Conservation (phyloP, 2,329 filamentous ascomycete genomes). For the Davidsoniella neocaledoniae region DNA sequence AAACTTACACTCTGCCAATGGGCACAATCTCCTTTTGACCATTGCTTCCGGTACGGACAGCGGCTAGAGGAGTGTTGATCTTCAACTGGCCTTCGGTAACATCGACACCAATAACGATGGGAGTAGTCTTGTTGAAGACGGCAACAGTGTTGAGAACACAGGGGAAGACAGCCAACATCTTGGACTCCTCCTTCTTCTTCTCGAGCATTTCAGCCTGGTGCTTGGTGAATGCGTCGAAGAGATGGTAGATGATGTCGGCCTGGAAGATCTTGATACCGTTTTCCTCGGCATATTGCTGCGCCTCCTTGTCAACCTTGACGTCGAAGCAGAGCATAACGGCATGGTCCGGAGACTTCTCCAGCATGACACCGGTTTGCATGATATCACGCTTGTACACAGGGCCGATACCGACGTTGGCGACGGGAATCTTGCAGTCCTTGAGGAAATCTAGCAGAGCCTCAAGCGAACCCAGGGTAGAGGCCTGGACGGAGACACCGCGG, state of each 20-base stretch:
- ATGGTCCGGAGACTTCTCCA: constrained; percentile 86
- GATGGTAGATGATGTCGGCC: constrained; percentile 96
- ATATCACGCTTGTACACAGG: constrained; percentile 97
- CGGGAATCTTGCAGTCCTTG: constrained; percentile 88
- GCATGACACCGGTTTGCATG: constrained; percentile 86
- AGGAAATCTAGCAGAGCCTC: constrained; percentile 95
- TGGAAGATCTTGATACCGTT: constrained; percentile 96
- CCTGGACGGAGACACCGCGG: constrained; percentile 90
- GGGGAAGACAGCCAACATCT: constrained; percentile 91
- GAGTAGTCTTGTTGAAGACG: constrained; percentile 95
- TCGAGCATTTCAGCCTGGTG: constrained; percentile 79
- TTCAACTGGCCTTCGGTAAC: constrained; percentile 78
- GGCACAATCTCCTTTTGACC: constrained; percentile 68
- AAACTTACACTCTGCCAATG: constrained; percentile 79
- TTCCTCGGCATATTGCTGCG: constrained; percentile 76
- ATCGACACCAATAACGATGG: constrained; percentile 90
- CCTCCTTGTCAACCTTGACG: constrained; percentile 97
- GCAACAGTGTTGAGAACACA: constrained; percentile 80
- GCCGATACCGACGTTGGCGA: constrained; percentile 91
- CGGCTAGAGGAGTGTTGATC: constrained; percentile 78
- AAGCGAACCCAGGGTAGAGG: constrained; percentile 89
- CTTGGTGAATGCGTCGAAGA: constrained; percentile 91
- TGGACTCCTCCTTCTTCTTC: constrained; percentile 90
- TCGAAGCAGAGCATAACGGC: constrained; percentile 99
- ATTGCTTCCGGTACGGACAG: constrained; percentile 68